A percentile compares a stretch with the other conserved stretches of the same genome.
These are phyloP conservation scores for Ophiocordyceps polyrhachis-furcata DNA, from an alignment of 2,329 filamentous ascomycete species.

Conservation along the genomic window DNA sequence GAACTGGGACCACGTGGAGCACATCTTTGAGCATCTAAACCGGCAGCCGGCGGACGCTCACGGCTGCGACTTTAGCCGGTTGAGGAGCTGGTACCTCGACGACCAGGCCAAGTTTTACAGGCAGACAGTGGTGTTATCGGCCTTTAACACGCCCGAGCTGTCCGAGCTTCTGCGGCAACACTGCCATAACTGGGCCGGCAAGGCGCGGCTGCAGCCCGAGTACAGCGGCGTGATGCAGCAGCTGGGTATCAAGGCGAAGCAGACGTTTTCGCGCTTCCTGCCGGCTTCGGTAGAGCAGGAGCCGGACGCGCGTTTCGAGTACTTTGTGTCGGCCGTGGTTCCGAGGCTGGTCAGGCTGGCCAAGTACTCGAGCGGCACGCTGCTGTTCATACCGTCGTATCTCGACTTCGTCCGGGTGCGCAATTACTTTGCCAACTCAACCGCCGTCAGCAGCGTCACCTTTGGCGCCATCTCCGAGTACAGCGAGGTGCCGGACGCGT, in stretches of 20 bases:
- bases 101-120: constrained; percentile 62
- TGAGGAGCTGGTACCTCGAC: constrained; percentile 86
- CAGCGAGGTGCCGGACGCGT: constrained; percentile 56
- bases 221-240: constrained; percentile 58
- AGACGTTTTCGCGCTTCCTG: constrained; percentile 82
- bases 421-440: constrained; percentile 70
- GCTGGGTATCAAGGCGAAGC: constrained; percentile 52
- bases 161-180: constrained; percentile 58
- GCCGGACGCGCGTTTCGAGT: constrained; percentile 76
- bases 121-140: constrained; percentile 66
- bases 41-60: constrained; percentile 75
- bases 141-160: constrained; percentile 77
- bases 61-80: constrained; percentile 82
- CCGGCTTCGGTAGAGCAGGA: constrained; percentile 51
- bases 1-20: constrained; percentile 93
- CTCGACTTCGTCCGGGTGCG: constrained; percentile 87
- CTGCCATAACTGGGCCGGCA: constrained; percentile 68
- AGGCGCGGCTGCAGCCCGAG: constrained; percentile 50
- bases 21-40: constrained; percentile 83
- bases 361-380: constrained; percentile 47
- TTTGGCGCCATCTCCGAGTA: constrained; percentile 82
- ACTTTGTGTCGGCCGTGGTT: constrained; percentile 69
- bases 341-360: constrained; percentile 52
- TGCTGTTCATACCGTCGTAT: constrained; percentile 85
- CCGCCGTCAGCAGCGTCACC: constrained; percentile 28